These are phyloP conservation scores for Russula ochroleuca DNA, from an alignment of 768 basidiomycete genomes.

Conservation along the genomic window DNA sequence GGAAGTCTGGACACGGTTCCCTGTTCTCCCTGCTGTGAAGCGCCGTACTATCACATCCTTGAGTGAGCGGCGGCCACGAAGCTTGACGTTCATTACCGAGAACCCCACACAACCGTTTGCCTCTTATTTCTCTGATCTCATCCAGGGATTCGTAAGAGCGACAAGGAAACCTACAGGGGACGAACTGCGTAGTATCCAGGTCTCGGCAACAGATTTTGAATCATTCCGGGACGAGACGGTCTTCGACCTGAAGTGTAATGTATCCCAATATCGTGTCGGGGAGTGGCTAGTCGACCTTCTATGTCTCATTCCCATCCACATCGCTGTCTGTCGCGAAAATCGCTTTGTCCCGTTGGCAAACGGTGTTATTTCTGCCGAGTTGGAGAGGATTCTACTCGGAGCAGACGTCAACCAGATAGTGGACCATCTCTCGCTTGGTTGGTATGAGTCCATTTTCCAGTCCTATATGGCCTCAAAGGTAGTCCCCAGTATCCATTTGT, in stretches of 20 bases:
- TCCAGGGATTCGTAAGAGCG: conserved; percentile 43
- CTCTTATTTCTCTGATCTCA: conserved; percentile 44
- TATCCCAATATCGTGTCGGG: conserved; percentile 45
- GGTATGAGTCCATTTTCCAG: conserved; percentile 62
- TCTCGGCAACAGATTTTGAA: conserved; percentile 35
- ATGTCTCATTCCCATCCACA: conserved; percentile 61
- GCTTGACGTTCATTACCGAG: conserved; percentile 46
- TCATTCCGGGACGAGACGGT: conserved; percentile 28
- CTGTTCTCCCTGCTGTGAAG: conserved; percentile 20
- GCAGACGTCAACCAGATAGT: conserved; percentile 58
- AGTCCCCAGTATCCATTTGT: neutral
- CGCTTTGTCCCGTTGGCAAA: conserved; percentile 14
- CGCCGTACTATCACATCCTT: conserved; percentile 18
- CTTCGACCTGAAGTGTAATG: conserved; percentile 16
- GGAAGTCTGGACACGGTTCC: conserved; percentile 22
- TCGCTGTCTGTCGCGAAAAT: conserved; percentile 44
- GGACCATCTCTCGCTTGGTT: conserved; percentile 52
- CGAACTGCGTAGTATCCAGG: conserved; percentile 34
- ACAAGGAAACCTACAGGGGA: conserved; percentile 52
- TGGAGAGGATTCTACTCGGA: conserved; percentile 45
- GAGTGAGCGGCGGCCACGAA: conserved; percentile 33
- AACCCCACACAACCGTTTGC: conserved; percentile 36
- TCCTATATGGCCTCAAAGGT: conserved; percentile 60
- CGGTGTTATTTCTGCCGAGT: conserved; percentile 41
- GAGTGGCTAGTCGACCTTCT: conserved; percentile 61